These are phyloP conservation scores for Neonectria coccinea DNA, from an alignment of 2,329 filamentous ascomycete genomes.

Conservation along the genomic window DNA sequence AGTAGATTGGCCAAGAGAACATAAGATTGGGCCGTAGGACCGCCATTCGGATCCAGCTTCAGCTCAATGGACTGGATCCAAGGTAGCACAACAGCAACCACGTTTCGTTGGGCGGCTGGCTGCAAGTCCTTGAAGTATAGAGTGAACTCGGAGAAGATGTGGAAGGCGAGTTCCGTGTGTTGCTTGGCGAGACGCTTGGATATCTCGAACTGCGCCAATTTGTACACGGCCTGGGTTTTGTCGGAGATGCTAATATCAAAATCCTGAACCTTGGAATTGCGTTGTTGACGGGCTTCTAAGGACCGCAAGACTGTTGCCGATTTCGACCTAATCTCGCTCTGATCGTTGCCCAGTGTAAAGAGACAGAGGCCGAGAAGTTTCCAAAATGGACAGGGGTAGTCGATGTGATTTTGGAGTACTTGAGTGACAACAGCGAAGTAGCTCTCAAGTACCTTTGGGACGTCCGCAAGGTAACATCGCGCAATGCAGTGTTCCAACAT, in stretches of 20 bases:
- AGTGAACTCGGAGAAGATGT: conserved; percentile 96
- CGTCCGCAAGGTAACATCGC: conserved; percentile 87
- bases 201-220: conserved; percentile 95
- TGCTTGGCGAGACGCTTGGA: conserved; percentile 90
- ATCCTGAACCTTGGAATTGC: conserved; percentile 92
- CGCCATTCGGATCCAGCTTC: conserved; percentile 90
- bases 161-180: conserved; percentile 88
- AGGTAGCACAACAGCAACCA: conserved; percentile 92
- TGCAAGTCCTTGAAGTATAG: conserved; percentile 90
- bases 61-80: conserved; percentile 97
- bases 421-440: conserved; percentile 95
- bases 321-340: conserved; percentile 88
- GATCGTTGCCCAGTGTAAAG: conserved; percentile 92
- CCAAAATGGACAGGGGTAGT: conserved; percentile 90
- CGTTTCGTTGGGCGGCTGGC: conserved; percentile 87
- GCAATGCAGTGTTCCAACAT: conserved; percentile 91
- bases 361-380: conserved; percentile 88
- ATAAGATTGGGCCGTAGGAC: conserved; percentile 90
- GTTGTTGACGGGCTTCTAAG: conserved; percentile 81
- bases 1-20: conserved; percentile 95
- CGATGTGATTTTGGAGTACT: conserved; percentile 84
- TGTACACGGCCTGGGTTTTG: conserved; percentile 98
- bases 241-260: conserved; percentile 99
- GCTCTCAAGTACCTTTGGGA: conserved; percentile 87
- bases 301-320: conserved; percentile 84